These are phyloP conservation scores for Penicillium ucsense DNA, from an alignment of 495 filamentous ascomycete species.

Conservation along the genomic window DNA sequence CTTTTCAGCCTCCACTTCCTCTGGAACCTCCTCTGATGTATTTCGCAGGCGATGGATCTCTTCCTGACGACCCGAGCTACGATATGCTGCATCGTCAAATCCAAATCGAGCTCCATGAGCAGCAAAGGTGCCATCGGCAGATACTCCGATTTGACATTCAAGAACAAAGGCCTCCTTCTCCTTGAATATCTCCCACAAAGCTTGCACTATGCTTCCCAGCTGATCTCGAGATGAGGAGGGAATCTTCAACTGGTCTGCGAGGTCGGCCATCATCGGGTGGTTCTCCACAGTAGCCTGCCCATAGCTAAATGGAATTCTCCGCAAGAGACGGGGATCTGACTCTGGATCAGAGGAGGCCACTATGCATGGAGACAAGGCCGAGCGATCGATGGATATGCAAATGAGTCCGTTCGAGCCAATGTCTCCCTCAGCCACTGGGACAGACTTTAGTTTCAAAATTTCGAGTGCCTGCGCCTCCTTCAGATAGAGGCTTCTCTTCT, in stretches of 20 bases:
- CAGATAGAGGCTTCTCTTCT: constrained; percentile 51
- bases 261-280: constrained; percentile 25
- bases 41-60: constrained; percentile 53
- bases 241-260: constrained; percentile 45
- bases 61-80: constrained; percentile 52
- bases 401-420: constrained; percentile 39
- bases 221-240: constrained; percentile 28
- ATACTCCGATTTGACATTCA: constrained; percentile 36
- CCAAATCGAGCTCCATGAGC: constrained; percentile 47
- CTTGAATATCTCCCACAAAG: constrained; percentile 51
- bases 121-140: constrained; percentile 30
- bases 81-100: constrained; percentile 74
- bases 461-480: constrained; percentile 46
- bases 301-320: constrained; percentile 57
- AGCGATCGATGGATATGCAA: constrained; percentile 57
- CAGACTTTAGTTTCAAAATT: constrained; percentile 44
- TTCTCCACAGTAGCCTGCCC: constrained; percentile 17
- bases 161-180: constrained; percentile 59
- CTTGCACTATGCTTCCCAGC: constrained; percentile 40
- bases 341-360: constrained; percentile 46
- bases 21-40: constrained; percentile 37
- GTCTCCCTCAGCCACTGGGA: constrained; percentile 35
- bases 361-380: constrained; percentile 54
- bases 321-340: constrained; percentile 25
- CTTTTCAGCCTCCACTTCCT: constrained; percentile 57